Evolutionary conservation across 2,329 filamentous ascomycete genomes (phyloP).

Genomic region (Neoscytalidium dimidiatum): DNA sequence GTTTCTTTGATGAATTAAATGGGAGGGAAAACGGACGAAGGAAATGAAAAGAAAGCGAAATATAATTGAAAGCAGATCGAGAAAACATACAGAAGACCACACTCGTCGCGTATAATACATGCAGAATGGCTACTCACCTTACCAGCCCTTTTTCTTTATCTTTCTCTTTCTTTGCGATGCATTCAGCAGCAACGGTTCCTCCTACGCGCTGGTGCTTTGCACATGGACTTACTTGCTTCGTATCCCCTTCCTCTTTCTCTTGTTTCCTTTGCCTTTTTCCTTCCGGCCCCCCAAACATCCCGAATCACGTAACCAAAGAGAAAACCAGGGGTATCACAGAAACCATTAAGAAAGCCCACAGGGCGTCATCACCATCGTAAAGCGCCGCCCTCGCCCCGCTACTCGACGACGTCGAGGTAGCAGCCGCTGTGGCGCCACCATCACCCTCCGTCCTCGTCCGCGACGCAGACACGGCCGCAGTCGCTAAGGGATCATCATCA

Average conservation of each 20-base stretch:
- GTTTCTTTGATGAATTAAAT: not conserved
- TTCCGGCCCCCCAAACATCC: not conserved
- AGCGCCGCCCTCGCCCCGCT: too few relatives aligned
- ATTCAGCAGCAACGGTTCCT: too few relatives aligned
- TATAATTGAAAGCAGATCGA: not conserved
- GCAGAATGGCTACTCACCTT: not conserved
- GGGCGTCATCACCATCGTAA: not conserved
- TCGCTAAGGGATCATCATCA: not conserved
- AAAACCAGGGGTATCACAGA: not conserved
- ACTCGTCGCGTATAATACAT: too few relatives aligned
- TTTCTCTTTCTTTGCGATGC: too few relatives aligned
- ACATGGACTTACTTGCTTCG: not conserved
- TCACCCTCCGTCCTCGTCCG: not conserved
- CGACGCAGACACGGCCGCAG: not conserved
- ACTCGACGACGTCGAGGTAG: too few relatives aligned
- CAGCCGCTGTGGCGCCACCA: too few relatives aligned
- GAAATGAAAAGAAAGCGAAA: not conserved
- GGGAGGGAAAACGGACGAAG: not conserved
- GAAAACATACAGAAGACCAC: too few relatives aligned
- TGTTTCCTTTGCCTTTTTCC: not conserved
- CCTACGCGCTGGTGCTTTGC: too few relatives aligned
- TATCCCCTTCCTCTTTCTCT: not conserved
- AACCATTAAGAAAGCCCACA: not conserved
- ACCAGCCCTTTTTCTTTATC: too few relatives aligned
- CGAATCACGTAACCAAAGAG: not conserved